These are phyloP conservation scores for Picea sitchensis DNA, from an alignment of 75 land plant genomes.

Conservation along the genomic window DNA sequence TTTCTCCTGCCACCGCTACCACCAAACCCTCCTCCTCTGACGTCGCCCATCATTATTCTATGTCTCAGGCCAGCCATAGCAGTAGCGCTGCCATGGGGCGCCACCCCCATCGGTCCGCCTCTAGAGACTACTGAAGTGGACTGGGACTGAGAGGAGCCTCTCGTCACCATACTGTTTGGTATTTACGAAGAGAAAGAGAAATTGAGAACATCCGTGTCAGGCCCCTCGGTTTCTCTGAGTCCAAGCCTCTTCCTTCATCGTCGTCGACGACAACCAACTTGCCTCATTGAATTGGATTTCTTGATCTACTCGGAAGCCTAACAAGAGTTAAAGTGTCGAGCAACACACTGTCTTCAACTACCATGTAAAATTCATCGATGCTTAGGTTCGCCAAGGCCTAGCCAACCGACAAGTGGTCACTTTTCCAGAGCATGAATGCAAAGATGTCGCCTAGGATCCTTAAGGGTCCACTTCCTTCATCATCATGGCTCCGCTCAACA, in stretches of 20 bases:
- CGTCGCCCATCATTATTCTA: constrained; percentile 30
- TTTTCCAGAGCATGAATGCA: constrained; percentile 55
- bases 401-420: constrained; percentile 65
- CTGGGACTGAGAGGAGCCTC: constrained; percentile 54
- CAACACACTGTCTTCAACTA: constrained; percentile 37
- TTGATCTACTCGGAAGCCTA: neutral
- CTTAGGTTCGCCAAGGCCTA: constrained; percentile 71
- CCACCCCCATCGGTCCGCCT: constrained; percentile 12
- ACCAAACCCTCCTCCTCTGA: constrained; percentile 23
- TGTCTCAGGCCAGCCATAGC: constrained; percentile 56
- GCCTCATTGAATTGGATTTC: constrained; percentile 8
- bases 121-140: constrained; percentile 22
- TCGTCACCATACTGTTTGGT: constrained; percentile 20
- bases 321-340: neutral
- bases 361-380: constrained; percentile 69
- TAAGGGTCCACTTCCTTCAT: constrained; percentile 10
- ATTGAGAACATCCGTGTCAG: neutral
- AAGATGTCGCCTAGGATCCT: constrained; percentile 82
- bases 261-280: neutral
- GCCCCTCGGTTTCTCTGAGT: neutral
- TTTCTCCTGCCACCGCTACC: constrained; percentile 52
- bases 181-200: no score
- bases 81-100: constrained; percentile 59
- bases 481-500: constrained; percentile 37
- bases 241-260: neutral